Conservation (phyloP, 192 early-diverging fungal species). For the Phlyctochytrium planicorne region DNA sequence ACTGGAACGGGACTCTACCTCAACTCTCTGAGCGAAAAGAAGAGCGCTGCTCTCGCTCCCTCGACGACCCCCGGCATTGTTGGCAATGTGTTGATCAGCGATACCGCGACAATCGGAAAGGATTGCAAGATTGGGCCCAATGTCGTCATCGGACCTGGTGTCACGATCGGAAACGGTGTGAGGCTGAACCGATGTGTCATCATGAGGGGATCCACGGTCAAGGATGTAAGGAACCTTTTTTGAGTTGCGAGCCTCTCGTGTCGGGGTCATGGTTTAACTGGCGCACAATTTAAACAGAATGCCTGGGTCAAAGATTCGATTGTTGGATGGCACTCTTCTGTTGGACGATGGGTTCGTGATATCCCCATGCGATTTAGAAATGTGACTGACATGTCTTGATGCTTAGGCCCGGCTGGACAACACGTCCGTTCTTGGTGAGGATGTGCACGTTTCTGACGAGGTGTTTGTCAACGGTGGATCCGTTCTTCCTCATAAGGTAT, state of each 20-base stretch:
- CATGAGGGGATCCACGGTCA: slow-evolving; percentile 78
- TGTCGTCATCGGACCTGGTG: slow-evolving; percentile 92
- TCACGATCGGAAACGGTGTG: slow-evolving; percentile 91
- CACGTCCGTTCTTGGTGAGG: slow-evolving; percentile 93
- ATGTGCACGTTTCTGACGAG: slow-evolving; percentile 93
- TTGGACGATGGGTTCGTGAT: slow-evolving; percentile 87
- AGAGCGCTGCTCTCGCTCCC: slow-evolving; percentile 56
- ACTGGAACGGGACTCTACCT: slow-evolving; percentile 94
- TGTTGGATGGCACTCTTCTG: slow-evolving; percentile 93
- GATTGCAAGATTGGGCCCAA: slow-evolving; percentile 98
- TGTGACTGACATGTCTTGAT: background rate
- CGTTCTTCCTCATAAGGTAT: slow-evolving; percentile 90
- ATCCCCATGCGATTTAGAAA: slow-evolving; percentile 9
- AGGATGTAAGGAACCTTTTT: slow-evolving; percentile 50
- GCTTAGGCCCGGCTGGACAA: slow-evolving; percentile 79
- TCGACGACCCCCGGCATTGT: slow-evolving; percentile 60
- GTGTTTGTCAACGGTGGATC: slow-evolving; percentile 93
- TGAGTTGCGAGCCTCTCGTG: background rate
- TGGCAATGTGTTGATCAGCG: slow-evolving; percentile 92
- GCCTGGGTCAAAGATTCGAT: slow-evolving; percentile 90
- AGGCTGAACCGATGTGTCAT: slow-evolving; percentile 86
- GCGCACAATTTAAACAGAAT: too few species aligned
- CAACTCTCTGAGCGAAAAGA: slow-evolving; percentile 69
- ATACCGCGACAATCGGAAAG: slow-evolving; percentile 88
- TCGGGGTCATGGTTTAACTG: too few species aligned